Conservation (phyloP, 352 stramenopile genomes). For the Aphanomyces cochlioides region DNA sequence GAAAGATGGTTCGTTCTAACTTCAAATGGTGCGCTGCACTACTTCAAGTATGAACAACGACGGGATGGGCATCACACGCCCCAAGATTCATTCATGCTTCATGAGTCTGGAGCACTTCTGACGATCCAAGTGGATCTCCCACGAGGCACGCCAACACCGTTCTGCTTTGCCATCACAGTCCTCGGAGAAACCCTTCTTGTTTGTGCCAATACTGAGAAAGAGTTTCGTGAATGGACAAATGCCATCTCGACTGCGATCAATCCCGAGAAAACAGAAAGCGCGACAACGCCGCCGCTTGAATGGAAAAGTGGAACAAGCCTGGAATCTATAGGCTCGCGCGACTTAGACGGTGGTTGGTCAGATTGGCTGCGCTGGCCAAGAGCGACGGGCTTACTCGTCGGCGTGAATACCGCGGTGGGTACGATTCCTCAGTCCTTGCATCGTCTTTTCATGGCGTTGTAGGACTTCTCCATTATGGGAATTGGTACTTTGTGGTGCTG, state of each 20-base stretch:
- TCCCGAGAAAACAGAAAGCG: slow-evolving; percentile 32
- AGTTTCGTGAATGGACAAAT: slow-evolving; percentile 74
- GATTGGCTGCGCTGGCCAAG: too few species aligned
- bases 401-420: too few species aligned
- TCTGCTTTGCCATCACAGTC: slow-evolving; percentile 65
- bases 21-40: slow-evolving; percentile 53
- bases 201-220: slow-evolving; percentile 61
- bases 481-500: background rate
- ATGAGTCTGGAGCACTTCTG: slow-evolving; percentile 49
- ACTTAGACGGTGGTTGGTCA: too few species aligned
- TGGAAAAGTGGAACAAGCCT: too few species aligned
- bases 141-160: slow-evolving; percentile 62
- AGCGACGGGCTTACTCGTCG: too few species aligned
- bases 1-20: slow-evolving; percentile 80
- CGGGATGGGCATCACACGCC: slow-evolving; percentile 33
- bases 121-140: slow-evolving; percentile 71
- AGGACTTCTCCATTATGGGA: background rate
- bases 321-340: too few species aligned
- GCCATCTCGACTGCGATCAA: slow-evolving; percentile 65
- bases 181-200: slow-evolving; percentile 48
- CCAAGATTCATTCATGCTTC: slow-evolving; percentile 52
- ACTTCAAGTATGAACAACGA: slow-evolving; percentile 41
- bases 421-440: too few species aligned
- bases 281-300: too few species aligned
- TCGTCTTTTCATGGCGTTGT: background rate